Evolutionary conservation across 306 rosid species (phyloP), one percentile per base, ranked within the genome.

Genomic region (Vigna hirtella): DNA sequence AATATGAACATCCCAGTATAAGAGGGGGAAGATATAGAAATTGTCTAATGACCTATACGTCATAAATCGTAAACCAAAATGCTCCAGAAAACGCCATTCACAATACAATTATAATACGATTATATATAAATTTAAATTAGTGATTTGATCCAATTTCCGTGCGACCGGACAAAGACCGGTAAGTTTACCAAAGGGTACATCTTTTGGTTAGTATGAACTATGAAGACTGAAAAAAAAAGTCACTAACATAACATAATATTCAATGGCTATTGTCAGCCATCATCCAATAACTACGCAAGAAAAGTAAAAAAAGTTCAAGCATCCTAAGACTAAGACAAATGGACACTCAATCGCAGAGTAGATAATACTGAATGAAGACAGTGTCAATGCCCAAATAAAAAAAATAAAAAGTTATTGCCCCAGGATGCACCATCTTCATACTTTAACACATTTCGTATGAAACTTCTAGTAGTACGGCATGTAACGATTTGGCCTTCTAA

Each of bases 401-500:
- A 48, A 16, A 42, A 71, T 2, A 26, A 24, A 24, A 24, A 26
- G 22, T 2, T 15, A 49, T n/a, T 49, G 75, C 70, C 64, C 79
- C 73, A 63, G 64, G 73, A 70, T 66, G 66, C 74, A 24, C 55
- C 42, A 73, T 53, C 59, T n/a, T 26, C 70, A 45, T 20, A 67
- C 32, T 22, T 43, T 9, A 32, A 42, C 78, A 61, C 70, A n/a
- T 61, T 68, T 53, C 65, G 9, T 28, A 34, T 32, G 45, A 66
- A 20, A 77, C 65, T 72, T 83, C 90, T 92, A 89, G 82, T 79
- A 84, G 84, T 92, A 92, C 3, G 98, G 97, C 97, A 90, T 92
- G 90, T 81, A 90, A 17, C 96, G 90, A 58, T 77, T 43, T 30
- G 96, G 81, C 81, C 97, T 90, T 78, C 95, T 85, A 86, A 85